Evolutionary conservation across 306 rosid genomes (phyloP), one percentile per base, ranked within the genome.

Genomic region (Prunus dulcis): DNA sequence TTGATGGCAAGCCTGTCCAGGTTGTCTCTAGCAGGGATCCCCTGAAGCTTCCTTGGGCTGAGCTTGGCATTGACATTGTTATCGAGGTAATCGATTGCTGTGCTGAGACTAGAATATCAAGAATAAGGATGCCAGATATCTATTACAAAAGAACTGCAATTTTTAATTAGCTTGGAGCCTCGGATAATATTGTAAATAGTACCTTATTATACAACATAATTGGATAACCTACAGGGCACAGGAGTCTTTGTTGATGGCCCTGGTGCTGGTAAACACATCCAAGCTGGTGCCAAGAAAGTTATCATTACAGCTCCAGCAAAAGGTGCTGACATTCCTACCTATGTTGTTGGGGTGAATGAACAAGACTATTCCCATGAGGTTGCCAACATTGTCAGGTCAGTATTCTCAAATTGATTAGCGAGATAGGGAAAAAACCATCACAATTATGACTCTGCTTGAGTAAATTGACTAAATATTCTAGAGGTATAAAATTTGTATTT

Each of bases 181-280:
- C 7, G 43, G 43, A 38, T 43, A 20, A 47, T 12, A 43, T 9
- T 20, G 53, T 19, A 43, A 22, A 41, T 41, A 71, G 20, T 6
- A 53, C 50, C 51, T 55, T 38, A 34, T 17, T 56, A 34, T 17
- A 27, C 64, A 71, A 61, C 66, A 51, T 13, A 63, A 81, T 70
- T 72, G 74, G 41, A 43, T 51, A 62, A 56, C 2, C 65, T 65
- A 78, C 93, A 94, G 99, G 99, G 99, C 77, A 96, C 99, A 9
- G 99, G 99, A 76, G 99, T 96, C 67, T 96, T 96, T 77, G 99
- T 96, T 77, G 99, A 96, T 77, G 98, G 98, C 61, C 98, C 99
- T 52, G 99, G 99, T 0, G 99, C 99, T 2, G 99, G 98, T 0
- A 96, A 96, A 80, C 99, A 96, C 87, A 88, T 96, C 81, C 98